Evolutionary conservation across 1,284 basidiomycete species (phyloP).

Genomic region (Fomitopsis schrenkii): DNA sequence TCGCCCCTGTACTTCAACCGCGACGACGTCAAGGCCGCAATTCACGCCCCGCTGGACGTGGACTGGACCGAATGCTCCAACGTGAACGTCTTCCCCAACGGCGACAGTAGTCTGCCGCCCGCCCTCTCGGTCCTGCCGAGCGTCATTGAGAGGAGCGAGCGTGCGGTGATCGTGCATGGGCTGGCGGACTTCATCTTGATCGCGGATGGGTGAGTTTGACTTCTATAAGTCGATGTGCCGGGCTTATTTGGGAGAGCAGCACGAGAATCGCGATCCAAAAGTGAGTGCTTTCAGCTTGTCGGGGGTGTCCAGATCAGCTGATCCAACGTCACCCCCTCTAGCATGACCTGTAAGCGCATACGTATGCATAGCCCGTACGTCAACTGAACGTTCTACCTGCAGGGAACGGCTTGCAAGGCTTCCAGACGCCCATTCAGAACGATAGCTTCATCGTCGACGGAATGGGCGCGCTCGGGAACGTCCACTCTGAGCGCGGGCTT

Average conservation of each 20-base stretch:
- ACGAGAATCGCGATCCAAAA: conserved; percentile 65
- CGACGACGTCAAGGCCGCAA: conserved; percentile 64
- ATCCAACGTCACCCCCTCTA: background rate
- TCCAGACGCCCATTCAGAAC: conserved; percentile 55
- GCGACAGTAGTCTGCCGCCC: conserved; percentile 59
- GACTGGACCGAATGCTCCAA: conserved; percentile 64
- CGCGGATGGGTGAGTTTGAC: conserved; percentile 55
- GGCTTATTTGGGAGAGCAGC: conserved; percentile 25
- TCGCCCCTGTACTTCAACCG: conserved; percentile 62
- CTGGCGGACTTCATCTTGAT: conserved; percentile 69
- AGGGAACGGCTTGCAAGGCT: conserved; percentile 65
- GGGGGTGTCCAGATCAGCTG: background rate
- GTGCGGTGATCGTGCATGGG: conserved; percentile 69
- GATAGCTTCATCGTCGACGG: conserved; percentile 65
- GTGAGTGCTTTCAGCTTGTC: conserved; percentile 32
- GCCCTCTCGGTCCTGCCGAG: conserved; percentile 62
- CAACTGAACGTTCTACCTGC: background rate
- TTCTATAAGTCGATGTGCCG: background rate
- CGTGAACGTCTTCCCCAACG: conserved; percentile 54
- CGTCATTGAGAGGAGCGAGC: conserved; percentile 71
- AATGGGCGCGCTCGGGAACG: conserved; percentile 56
- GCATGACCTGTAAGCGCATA: conserved; percentile 12
- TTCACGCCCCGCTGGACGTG: conserved; percentile 64
- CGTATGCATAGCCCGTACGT: background rate
- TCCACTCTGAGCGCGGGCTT: conserved; percentile 59